Evolutionary conservation across 2,329 filamentous ascomycete genomes (phyloP).

Genomic region (Chalara sp.): DNA sequence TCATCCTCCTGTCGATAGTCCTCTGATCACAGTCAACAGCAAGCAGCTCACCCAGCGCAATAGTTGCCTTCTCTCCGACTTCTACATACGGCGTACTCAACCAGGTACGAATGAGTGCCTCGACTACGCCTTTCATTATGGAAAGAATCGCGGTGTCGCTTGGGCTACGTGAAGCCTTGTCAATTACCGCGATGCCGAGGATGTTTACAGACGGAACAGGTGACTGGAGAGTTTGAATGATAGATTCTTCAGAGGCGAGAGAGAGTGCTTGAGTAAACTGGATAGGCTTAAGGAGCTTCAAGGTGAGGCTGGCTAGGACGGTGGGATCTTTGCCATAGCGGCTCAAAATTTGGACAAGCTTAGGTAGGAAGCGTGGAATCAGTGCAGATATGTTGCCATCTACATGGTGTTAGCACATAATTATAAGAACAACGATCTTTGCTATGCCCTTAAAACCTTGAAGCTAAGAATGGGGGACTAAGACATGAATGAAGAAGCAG

Average conservation of each 20-base stretch:
- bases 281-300: conserved; percentile 49
- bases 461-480: neutral
- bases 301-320: conserved; percentile 43
- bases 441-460: neutral
- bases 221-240: conserved; percentile 47
- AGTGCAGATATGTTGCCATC: conserved; percentile 46
- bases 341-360: conserved; percentile 45
- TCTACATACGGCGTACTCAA: conserved; percentile 45
- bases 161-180: conserved; percentile 45
- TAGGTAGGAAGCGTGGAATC: conserved; percentile 46
- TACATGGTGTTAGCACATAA: conserved; percentile 16
- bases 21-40: conserved; percentile 45
- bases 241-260: conserved; percentile 42
- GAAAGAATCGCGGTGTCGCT: conserved; percentile 44
- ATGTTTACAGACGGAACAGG: conserved; percentile 49
- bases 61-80: conserved; percentile 46
- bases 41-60: conserved; percentile 46
- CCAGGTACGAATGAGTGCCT: conserved; percentile 45
- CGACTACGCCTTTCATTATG: conserved; percentile 40
- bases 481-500: neutral
- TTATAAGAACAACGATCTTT: neutral
- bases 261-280: conserved; percentile 44
- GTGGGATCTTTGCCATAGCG: conserved; percentile 43
- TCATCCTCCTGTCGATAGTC: conserved; percentile 21
- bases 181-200: conserved; percentile 48